A percentile compares a stretch with the other conserved stretches of the same genome.
Conservation (phyloP, 2,329 filamentous ascomycete species). For the Cryoendolithus antarcticus region DNA sequence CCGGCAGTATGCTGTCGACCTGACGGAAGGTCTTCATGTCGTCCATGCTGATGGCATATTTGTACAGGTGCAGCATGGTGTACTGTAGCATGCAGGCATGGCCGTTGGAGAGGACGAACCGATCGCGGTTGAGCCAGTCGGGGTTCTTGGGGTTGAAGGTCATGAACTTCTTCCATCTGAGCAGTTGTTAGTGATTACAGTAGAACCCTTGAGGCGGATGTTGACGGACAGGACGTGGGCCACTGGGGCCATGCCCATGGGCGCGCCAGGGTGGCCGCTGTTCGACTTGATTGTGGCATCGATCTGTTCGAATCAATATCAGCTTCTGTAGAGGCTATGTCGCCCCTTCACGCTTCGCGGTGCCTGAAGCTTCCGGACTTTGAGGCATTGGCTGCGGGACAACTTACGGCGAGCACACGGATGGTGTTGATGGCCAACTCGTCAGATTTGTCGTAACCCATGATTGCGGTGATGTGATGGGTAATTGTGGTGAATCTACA, state of each 20-base stretch:
- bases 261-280: conserved; percentile 96
- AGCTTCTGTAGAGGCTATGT: too few species aligned
- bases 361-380: too few species aligned
- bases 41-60: conserved; percentile 74
- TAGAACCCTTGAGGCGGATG: too few species aligned
- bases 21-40: conserved; percentile 91
- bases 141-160: conserved; percentile 99
- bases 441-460: conserved; percentile 83
- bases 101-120: conserved; percentile 97
- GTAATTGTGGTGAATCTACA: too few species aligned
- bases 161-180: conserved; percentile 87
- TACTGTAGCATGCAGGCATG: conserved; percentile 99
- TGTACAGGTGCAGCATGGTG: conserved; percentile 91
- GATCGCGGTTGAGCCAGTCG: conserved; percentile 90
- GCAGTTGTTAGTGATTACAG: too few species aligned
- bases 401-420: conserved; percentile 82
- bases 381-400: conserved; percentile 2
- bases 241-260: conserved; percentile 92
- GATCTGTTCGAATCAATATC: conserved; percentile 45
- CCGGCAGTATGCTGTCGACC: conserved; percentile 74
- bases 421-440: conserved; percentile 96
- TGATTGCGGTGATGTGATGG: conserved; percentile 33
- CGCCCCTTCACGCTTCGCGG: too few species aligned
- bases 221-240: conserved; percentile 45
- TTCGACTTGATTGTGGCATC: conserved; percentile 95